Evolutionary conservation across 371 early-diverging fungal genomes (phyloP).

Genomic region (Mortierella sp.): DNA sequence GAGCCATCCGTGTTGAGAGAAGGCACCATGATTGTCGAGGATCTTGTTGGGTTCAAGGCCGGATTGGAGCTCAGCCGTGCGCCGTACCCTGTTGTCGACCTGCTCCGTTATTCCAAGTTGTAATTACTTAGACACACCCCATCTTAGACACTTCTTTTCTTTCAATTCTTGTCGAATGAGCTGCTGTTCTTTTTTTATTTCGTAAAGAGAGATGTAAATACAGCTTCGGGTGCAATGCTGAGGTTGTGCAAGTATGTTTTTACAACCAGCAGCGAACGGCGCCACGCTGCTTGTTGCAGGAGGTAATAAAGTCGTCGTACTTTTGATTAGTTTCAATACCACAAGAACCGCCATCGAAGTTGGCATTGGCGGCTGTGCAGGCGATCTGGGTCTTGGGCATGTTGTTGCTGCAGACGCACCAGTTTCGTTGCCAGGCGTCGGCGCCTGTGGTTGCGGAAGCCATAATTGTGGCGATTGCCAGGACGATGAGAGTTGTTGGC

Average conservation of each 20-base stretch:
- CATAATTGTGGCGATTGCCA: no score
- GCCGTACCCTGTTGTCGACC: slow-evolving; percentile 63
- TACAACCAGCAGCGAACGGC: no score
- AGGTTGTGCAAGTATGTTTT: no score
- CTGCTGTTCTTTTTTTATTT: not conserved
- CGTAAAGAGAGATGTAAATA: not conserved
- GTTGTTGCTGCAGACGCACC: not conserved
- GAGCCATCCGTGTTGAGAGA: slow-evolving; percentile 56
- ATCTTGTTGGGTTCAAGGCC: slow-evolving; percentile 70
- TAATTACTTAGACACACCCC: not conserved
- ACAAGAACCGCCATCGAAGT: not conserved
- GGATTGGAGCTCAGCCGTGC: slow-evolving; percentile 70
- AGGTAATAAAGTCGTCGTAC: not conserved
- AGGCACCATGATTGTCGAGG: slow-evolving; percentile 61
- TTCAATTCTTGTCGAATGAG: not conserved
- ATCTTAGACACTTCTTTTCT: not conserved
- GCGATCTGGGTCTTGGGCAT: not conserved
- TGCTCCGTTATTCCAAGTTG: slow-evolving; percentile 46
- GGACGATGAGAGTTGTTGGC: no score
- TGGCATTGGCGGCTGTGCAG: not conserved
- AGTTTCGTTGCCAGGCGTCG: not conserved
- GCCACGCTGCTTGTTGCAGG: no score
- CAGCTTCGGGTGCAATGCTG: no score
- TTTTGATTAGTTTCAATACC: not conserved
- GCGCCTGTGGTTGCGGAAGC: no score